These are phyloP conservation scores for Fusarium agapanthi DNA, from an alignment of 2,329 filamentous ascomycete genomes.

Conservation along the genomic window DNA sequence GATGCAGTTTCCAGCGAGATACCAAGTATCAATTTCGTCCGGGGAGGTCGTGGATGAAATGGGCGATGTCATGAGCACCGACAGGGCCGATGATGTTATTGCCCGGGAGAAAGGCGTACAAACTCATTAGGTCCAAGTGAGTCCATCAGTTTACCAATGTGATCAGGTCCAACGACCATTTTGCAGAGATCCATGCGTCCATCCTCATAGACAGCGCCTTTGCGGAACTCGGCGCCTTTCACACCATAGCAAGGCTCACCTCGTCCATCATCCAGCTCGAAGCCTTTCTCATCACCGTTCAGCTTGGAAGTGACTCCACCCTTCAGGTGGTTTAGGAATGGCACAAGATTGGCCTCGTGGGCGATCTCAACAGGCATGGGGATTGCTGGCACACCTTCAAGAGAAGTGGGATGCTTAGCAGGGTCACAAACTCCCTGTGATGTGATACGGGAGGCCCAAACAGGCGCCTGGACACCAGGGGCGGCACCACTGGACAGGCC, in stretches of 20 bases:
- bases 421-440: constrained; percentile 48
- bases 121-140: constrained; percentile 57
- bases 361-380: constrained; percentile 49
- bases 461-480: constrained; percentile 45
- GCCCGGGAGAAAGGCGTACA: constrained; percentile 59
- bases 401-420: constrained; percentile 43
- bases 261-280: constrained; percentile 46
- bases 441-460: constrained; percentile 47
- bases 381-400: constrained; percentile 44
- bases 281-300: constrained; percentile 35
- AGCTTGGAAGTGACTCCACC: constrained; percentile 44
- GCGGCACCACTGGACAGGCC: constrained; percentile 45
- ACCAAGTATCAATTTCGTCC: constrained; percentile 64
- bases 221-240: constrained; percentile 48
- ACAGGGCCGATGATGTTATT: constrained; percentile 63
- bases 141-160: constrained; percentile 60
- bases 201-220: constrained; percentile 58
- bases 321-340: constrained; percentile 47
- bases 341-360: constrained; percentile 44
- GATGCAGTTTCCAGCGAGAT: constrained; percentile 64
- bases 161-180: constrained; percentile 61
- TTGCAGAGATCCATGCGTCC: constrained; percentile 64
- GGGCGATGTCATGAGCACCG: constrained; percentile 56
- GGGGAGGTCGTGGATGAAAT: constrained; percentile 56
- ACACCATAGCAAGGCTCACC: constrained; percentile 50